Evolutionary conservation across 2,329 filamentous ascomycete species (phyloP).

Genomic region (Chaetomiaceae sp.): DNA sequence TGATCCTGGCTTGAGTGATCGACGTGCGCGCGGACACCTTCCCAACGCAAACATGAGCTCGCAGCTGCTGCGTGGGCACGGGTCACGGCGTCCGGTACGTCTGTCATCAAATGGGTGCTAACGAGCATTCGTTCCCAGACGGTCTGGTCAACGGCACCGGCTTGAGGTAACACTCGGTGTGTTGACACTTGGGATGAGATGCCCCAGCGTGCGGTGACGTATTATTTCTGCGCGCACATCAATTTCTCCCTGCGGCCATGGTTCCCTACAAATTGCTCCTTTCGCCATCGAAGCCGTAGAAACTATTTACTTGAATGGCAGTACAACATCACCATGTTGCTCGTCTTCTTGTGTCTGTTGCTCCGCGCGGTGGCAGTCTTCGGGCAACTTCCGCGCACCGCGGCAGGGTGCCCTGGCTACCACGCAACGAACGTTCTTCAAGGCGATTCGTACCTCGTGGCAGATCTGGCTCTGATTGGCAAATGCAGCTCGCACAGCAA

Average conservation of each 20-base stretch:
- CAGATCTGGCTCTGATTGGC: slow-evolving; percentile 60
- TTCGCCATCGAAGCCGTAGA: background rate
- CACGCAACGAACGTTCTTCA: slow-evolving; percentile 54
- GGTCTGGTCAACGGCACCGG: no score
- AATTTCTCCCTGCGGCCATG: background rate
- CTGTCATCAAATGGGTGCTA: background rate
- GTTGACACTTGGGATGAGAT: no score
- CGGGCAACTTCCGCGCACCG: background rate
- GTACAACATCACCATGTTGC: background rate
- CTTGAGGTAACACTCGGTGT: no score
- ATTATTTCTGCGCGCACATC: background rate
- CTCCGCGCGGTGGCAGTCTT: background rate
- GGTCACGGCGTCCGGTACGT: background rate
- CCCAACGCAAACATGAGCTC: background rate
- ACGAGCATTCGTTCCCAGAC: no score
- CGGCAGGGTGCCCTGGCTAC: slow-evolving; percentile 59
- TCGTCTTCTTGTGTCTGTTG: background rate
- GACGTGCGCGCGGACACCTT: background rate
- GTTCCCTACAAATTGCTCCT: no score
- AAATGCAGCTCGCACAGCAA: slow-evolving; percentile 72
- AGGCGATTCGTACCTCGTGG: slow-evolving; percentile 54
- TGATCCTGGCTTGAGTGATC: background rate
- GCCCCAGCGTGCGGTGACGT: no score
- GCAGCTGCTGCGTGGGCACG: background rate
- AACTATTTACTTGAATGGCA: no score